Evolutionary conservation across 2,329 filamentous ascomycete species (phyloP).

Genomic region (Coniella lustricola): DNA sequence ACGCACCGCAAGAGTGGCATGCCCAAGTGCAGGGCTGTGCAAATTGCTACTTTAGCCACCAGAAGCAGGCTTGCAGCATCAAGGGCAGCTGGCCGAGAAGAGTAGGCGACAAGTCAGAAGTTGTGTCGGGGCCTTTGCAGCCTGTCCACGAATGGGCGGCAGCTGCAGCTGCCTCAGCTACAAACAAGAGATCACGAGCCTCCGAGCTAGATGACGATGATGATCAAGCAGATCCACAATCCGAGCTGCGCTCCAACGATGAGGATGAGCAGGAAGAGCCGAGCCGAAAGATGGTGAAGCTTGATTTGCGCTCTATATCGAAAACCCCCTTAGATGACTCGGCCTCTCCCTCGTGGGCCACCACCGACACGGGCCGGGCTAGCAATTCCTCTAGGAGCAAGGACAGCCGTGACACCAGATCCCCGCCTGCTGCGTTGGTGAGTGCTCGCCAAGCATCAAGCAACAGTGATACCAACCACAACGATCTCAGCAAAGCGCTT

Average conservation of each 20-base stretch:
- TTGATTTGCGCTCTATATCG: background rate
- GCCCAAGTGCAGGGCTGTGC: slow-evolving; percentile 2
- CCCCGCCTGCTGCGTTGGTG: slow-evolving; percentile 15
- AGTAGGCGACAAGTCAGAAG: background rate
- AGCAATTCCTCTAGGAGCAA: background rate
- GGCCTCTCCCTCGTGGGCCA: background rate
- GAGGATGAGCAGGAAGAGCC: background rate
- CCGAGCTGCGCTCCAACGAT: background rate
- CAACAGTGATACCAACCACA: slow-evolving; percentile 1
- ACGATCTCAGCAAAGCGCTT: slow-evolving; percentile 11
- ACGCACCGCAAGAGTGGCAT: slow-evolving; percentile 1
- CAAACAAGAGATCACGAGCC: slow-evolving; percentile 2
- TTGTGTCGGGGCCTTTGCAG: background rate
- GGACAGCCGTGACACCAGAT: no score
- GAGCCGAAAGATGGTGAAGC: background rate
- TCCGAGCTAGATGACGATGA: background rate
- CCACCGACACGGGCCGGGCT: background rate
- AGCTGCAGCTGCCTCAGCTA: background rate
- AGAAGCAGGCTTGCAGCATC: slow-evolving; percentile 5
- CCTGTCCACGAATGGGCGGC: slow-evolving; percentile 4
- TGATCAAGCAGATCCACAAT: background rate
- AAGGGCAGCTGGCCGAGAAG: slow-evolving; percentile 7
- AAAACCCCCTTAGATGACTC: background rate
- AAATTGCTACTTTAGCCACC: slow-evolving; percentile 11
- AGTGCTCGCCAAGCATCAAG: slow-evolving; percentile 12